Conservation (phyloP, 2,329 filamentous ascomycete genomes). For the Chaetomium globosum region DNA sequence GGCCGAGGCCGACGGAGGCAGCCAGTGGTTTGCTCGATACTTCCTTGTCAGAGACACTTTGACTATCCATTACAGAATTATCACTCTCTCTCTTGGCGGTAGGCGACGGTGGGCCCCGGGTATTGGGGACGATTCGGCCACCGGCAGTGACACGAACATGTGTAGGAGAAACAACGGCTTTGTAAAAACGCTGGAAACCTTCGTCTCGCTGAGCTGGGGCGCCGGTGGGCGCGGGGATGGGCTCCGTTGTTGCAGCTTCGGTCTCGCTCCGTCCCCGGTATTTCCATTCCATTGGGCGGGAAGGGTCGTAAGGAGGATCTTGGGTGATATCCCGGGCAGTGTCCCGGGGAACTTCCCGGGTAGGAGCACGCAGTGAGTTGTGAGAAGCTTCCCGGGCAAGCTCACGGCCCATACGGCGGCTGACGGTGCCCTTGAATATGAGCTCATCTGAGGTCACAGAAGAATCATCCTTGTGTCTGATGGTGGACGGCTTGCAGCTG, state of each 20-base stretch:
- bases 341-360: slow-evolving; percentile 20
- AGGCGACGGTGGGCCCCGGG: slow-evolving; percentile 56
- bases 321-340: slow-evolving; percentile 8
- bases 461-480: slow-evolving; percentile 40
- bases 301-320: slow-evolving; percentile 19
- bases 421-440: slow-evolving; percentile 45
- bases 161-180: slow-evolving; percentile 67
- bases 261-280: slow-evolving; percentile 52
- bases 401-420: slow-evolving; percentile 32
- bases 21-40: slow-evolving; percentile 24
- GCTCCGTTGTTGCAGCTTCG: slow-evolving; percentile 49
- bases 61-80: slow-evolving; percentile 36
- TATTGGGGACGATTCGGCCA: slow-evolving; percentile 68
- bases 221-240: slow-evolving; percentile 57
- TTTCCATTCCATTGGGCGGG: slow-evolving; percentile 43
- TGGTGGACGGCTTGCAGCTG: slow-evolving; percentile 15
- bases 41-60: slow-evolving; percentile 31
- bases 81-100: slow-evolving; percentile 56
- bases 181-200: slow-evolving; percentile 69
- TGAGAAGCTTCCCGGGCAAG: slow-evolving; percentile 23
- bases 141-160: slow-evolving; percentile 69
- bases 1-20: slow-evolving; percentile 22
- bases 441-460: slow-evolving; percentile 45
- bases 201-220: slow-evolving; percentile 60
- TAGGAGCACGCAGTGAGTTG: slow-evolving; percentile 24